Conservation (phyloP, 305 asterid genomes). For the Solanum hybrid region DNA sequence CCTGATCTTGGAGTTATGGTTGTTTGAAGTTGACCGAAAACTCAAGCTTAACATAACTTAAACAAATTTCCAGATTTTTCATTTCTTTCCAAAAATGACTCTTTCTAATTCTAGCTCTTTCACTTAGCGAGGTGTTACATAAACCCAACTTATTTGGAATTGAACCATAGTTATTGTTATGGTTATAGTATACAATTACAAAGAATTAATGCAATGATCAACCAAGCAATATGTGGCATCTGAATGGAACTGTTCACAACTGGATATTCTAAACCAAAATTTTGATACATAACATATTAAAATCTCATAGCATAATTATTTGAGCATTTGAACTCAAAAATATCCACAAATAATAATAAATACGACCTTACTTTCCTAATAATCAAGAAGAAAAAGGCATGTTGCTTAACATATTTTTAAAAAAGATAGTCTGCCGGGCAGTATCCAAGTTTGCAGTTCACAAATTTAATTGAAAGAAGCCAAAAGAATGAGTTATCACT, state of each 20-base stretch:
- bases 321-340: background rate
- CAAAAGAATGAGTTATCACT: background rate
- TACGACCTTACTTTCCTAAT: background rate
- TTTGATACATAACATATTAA: background rate
- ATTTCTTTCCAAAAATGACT: too few species aligned
- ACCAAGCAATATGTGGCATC: background rate
- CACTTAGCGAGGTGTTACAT: too few species aligned
- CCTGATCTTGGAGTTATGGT: too few species aligned
- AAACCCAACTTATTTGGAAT: too few species aligned
- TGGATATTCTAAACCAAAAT: background rate
- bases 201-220: background rate
- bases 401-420: background rate
- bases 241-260: background rate
- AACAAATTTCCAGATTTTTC: too few species aligned
- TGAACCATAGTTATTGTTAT: background rate
- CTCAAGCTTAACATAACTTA: too few species aligned
- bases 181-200: background rate
- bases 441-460: background rate
- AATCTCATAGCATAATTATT: background rate
- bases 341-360: background rate
- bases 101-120: too few species aligned
- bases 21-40: too few species aligned
- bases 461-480: background rate
- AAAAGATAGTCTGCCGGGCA: background rate
- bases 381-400: background rate